Evolutionary conservation across 176 grass and related monocot genomes (phyloP).

Genomic region (Zizania latifolia): DNA sequence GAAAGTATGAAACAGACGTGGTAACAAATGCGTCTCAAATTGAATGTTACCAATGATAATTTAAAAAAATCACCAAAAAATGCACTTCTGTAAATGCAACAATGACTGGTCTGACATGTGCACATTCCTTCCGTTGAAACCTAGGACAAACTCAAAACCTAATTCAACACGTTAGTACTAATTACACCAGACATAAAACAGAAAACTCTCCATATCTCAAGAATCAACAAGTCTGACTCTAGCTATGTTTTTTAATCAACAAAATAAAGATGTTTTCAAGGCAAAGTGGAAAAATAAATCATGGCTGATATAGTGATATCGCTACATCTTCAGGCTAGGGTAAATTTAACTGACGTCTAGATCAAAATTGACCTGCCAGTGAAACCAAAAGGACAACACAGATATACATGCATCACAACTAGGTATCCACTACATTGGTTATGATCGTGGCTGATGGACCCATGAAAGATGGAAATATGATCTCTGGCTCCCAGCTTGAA

Average conservation of each 20-base stretch:
- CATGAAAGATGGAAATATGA: neutral
- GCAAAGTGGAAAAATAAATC: neutral
- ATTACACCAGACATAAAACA: neutral
- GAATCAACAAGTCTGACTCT: neutral
- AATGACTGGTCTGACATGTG: neutral
- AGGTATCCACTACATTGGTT: neutral
- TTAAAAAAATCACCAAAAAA: neutral
- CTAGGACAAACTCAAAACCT: neutral
- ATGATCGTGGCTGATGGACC: neutral
- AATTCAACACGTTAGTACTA: neutral
- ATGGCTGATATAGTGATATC: neutral
- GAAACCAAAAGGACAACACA: neutral
- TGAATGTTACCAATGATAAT: neutral
- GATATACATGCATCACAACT: neutral
- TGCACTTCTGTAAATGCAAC: neutral
- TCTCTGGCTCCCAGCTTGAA: neutral
- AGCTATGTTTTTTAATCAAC: neutral
- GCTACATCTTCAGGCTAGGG: neutral
- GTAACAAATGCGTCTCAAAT: neutral
- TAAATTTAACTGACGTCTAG: neutral
- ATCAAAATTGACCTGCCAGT: neutral
- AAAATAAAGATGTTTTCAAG: neutral
- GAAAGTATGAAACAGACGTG: too few relatives aligned
- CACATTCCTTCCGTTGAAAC: neutral
- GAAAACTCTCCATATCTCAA: neutral